These are phyloP conservation scores for Pontederia paniculata DNA, from an alignment of 176 grass and related monocot genomes.

Conservation along the genomic window DNA sequence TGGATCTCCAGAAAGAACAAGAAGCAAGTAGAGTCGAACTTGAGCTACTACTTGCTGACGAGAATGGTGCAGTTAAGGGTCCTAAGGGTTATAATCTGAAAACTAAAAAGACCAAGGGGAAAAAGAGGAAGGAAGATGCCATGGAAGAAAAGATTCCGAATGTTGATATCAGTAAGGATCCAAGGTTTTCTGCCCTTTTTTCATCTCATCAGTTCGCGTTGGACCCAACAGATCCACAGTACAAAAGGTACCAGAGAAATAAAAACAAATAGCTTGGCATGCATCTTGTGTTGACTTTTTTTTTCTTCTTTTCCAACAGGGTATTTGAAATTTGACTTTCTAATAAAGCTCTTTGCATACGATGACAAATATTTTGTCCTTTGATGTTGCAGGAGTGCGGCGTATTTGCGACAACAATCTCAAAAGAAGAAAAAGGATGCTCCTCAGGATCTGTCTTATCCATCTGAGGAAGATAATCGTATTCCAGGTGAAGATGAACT, in stretches of 20 bases:
- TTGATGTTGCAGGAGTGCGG: conserved; percentile 32
- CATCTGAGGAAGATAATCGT: conserved; percentile 17
- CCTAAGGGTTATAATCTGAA: conserved; percentile 76
- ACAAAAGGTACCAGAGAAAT: conserved; percentile 35
- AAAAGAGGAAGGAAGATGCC: conserved; percentile 50
- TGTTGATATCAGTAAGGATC: conserved; percentile 53
- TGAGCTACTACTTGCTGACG: conserved; percentile 64
- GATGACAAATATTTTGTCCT: too few species aligned
- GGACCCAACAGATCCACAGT: conserved; percentile 42
- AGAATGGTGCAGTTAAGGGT: conserved; percentile 34
- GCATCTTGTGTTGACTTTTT: too few species aligned
- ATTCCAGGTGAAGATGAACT: neutral
- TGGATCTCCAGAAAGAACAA: conserved; percentile 31
- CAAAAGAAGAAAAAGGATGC: neutral
- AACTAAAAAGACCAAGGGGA: conserved; percentile 31
- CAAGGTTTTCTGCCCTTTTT: conserved; percentile 53
- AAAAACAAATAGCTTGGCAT: neutral
- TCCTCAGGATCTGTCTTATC: conserved; percentile 4
- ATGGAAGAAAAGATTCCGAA: conserved; percentile 40
- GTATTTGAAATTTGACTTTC: neutral
- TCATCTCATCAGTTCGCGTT: conserved; percentile 48
- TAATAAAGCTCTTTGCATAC: neutral
- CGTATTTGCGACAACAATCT: conserved; percentile 13
- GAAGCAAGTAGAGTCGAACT: conserved; percentile 75
- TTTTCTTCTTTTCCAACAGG: neutral